Conservation (phyloP, 176 grass and related monocot genomes). For the Zea mays region DNA sequence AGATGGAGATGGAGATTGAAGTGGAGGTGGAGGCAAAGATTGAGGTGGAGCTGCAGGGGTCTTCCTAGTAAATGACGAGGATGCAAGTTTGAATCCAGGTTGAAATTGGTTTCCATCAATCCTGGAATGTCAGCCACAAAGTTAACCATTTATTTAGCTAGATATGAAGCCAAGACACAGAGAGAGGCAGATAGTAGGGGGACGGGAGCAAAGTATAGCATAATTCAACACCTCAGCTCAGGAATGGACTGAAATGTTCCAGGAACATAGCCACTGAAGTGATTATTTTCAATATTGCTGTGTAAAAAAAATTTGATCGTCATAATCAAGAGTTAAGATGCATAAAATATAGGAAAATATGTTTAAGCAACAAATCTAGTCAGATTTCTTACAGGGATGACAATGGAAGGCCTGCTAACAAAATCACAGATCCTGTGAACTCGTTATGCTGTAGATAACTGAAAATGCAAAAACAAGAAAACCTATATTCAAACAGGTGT, state of each 20-base stretch:
- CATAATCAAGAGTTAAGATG: constrained; percentile 21
- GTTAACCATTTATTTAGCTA: constrained; percentile 29
- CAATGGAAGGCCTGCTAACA: constrained; percentile 72
- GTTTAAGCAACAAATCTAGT: constrained; percentile 18
- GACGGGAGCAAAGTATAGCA: background rate
- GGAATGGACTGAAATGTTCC: constrained; percentile 70
- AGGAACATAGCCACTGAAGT: constrained; percentile 90
- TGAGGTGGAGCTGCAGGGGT: constrained; percentile 46
- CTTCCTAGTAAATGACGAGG: constrained; percentile 36
- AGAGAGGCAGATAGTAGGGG: constrained; percentile 11
- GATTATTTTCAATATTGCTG: constrained; percentile 86
- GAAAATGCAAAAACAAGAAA: constrained; percentile 41
- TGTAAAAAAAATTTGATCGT: constrained; percentile 34
- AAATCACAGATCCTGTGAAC: constrained; percentile 81
- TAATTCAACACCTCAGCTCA: constrained; percentile 60
- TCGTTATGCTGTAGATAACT: constrained; percentile 84
- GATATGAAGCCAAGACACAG: constrained; percentile 41
- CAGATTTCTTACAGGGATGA: constrained; percentile 72
- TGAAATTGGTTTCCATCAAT: constrained; percentile 76
- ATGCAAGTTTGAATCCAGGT: constrained; percentile 42
- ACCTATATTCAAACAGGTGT: constrained; percentile 26
- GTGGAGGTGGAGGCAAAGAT: constrained; percentile 16
- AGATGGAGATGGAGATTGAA: constrained; percentile 29
- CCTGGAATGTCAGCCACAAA: constrained; percentile 52
- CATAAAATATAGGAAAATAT: constrained; percentile 13